Conservation (phyloP, 768 basidiomycete species). For the Calocybe indica region DNA sequence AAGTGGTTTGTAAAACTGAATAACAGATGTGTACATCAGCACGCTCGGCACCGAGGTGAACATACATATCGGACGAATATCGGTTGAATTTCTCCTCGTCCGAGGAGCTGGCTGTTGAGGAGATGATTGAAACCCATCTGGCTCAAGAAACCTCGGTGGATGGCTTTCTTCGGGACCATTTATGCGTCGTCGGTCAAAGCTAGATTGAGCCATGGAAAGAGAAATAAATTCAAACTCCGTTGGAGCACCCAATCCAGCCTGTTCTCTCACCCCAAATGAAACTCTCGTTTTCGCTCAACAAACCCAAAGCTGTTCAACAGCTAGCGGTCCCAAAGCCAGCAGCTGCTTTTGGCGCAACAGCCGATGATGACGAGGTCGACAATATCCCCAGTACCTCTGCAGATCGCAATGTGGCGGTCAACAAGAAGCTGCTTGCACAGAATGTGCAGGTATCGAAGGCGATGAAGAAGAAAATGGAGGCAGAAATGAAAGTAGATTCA, state of each 20-base stretch:
- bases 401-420: constrained; percentile 34
- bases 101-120: constrained; percentile 32
- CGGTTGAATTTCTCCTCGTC: constrained; percentile 45
- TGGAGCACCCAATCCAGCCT: constrained; percentile 2
- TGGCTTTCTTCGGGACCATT: constrained; percentile 87
- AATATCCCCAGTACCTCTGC: constrained; percentile 34
- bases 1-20: constrained; percentile 81
- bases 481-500: constrained; percentile 71
- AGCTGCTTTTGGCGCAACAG: constrained; percentile 55
- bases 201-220: constrained; percentile 40
- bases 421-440: constrained; percentile 53
- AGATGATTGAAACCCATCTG: constrained; percentile 17
- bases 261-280: constrained; percentile 53
- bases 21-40: constrained; percentile 7
- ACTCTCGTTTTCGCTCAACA: constrained; percentile 81
- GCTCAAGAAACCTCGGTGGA: constrained; percentile 52
- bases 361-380: constrained; percentile 56
- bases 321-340: constrained; percentile 34
- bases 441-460: constrained; percentile 56
- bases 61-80: constrained; percentile 86
- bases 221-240: constrained; percentile 28
- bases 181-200: constrained; percentile 81
- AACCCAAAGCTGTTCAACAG: constrained; percentile 30
- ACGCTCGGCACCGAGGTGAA: constrained; percentile 5
- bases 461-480: constrained; percentile 69